These are phyloP conservation scores for Porphyrellus cyaneotinctus DNA, from an alignment of 768 basidiomycete species.

Conservation along the genomic window DNA sequence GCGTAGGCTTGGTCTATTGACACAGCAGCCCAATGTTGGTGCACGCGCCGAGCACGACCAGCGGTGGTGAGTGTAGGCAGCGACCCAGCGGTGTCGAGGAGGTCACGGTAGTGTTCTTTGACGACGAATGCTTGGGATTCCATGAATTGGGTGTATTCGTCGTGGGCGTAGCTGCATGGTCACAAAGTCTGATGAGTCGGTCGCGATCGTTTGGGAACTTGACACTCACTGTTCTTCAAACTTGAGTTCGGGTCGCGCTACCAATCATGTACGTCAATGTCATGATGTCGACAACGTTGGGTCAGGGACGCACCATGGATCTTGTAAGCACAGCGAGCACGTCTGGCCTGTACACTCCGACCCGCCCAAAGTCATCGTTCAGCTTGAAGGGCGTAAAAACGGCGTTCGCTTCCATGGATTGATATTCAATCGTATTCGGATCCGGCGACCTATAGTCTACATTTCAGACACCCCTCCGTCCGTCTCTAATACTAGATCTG, in stretches of 20 bases:
- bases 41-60: slow-evolving; percentile 55
- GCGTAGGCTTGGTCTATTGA: slow-evolving; percentile 75
- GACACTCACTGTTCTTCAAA: slow-evolving; percentile 61
- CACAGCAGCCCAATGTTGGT: slow-evolving; percentile 73
- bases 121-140: slow-evolving; percentile 61
- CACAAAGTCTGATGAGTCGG: background rate
- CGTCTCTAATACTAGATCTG: slow-evolving; percentile 5
- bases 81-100: slow-evolving; percentile 75
- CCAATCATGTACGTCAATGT: background rate
- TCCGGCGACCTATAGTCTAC: slow-evolving; percentile 4
- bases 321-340: slow-evolving; percentile 62
- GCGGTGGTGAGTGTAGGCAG: slow-evolving; percentile 46
- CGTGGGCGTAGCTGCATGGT: slow-evolving; percentile 53
- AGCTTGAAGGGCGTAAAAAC: background rate
- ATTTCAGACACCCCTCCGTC: background rate
- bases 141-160: slow-evolving; percentile 66
- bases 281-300: background rate
- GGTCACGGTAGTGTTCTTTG: slow-evolving; percentile 52
- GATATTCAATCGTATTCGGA: background rate
- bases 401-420: background rate
- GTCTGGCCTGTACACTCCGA: slow-evolving; percentile 48
- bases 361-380: background rate
- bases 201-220: background rate
- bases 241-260: slow-evolving; percentile 66
- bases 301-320: slow-evolving; percentile 51